Evolutionary conservation across 129 eudicot genomes (phyloP), one percentile per base, ranked within the genome.

Genomic region (sunflower (Helianthus annuus)): DNA sequence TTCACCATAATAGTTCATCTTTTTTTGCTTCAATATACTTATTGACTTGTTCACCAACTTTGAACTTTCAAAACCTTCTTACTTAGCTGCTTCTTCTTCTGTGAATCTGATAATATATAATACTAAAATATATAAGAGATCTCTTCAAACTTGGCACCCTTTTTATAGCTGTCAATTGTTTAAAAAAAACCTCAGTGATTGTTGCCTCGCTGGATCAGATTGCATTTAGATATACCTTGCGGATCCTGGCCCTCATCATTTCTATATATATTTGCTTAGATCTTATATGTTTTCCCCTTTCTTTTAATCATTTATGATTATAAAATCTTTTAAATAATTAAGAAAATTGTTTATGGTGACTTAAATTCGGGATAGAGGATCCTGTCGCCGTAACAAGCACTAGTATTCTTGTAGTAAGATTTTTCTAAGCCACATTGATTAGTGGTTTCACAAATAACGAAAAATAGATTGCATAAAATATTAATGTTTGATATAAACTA

Each of bases 171-270:
- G 95, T 83, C 86, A 79, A 83, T 78, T 71, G 74, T 85, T 87
- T 45, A 34, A 53, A 64, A 48, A 65, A 51, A 42, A 51, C 52
- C 67, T 67, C 48, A 69, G 79, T 80, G 87, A 70, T 80, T 69
- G 69, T 68, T 86, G 94, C 89, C 74, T 82, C 85, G 91, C 97
- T 91, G 97, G 87, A 85, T 88, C 82, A 83, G 92, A 91, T 91
- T 84, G 80, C 78, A 72, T 83, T 58, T 76, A 83, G 89, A 90
- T 87, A 79, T 82, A 71, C 45, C 64, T 71, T 73, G 34, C 76
- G 79, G 84, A 48, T 73, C 79, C 67, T 83, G 77, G 64, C 74
- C 70, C 74, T 72, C 80, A 74, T 80, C 67, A 74, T 74, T 72
- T 72, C 44, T 86, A 77, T 69, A 58, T 81, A 78, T 78, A 70